Percentiles rank a stretch among this genome's conserved stretches.
Evolutionary conservation across 2,329 filamentous ascomycete genomes (phyloP).

Genomic region (Cadophora malorum): DNA sequence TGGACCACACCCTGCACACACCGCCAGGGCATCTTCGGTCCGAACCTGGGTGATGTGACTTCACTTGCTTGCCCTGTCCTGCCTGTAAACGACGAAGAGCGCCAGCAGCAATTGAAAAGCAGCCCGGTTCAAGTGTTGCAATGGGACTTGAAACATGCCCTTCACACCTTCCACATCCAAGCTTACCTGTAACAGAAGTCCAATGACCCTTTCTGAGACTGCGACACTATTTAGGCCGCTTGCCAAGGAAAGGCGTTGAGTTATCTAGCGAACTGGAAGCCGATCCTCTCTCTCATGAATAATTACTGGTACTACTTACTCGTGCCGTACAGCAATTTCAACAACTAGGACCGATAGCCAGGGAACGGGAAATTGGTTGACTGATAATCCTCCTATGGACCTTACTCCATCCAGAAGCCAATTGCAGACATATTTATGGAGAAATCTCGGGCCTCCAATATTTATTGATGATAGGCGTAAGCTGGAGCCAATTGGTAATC

Average conservation of each 20-base stretch:
- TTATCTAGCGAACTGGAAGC: not conserved
- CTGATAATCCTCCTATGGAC: constrained; percentile 6
- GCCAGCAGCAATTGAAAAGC: not conserved
- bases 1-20: constrained; percentile 19
- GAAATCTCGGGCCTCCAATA: not conserved
- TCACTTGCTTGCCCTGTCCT: not conserved
- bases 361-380: constrained; percentile 12
- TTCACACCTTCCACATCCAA: not conserved
- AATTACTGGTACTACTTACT: constrained; percentile 18
- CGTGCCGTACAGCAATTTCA: constrained; percentile 1
- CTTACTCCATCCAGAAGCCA: not conserved
- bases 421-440: constrained; percentile 4
- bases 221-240: not conserved
- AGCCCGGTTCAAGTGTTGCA: not conserved
- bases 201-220: not conserved
- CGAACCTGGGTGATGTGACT: constrained; percentile 1
- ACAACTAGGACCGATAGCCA: constrained; percentile 7
- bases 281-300: not conserved
- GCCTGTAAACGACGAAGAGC: not conserved
- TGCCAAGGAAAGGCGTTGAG: not conserved
- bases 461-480: constrained; percentile 10
- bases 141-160: constrained; percentile 5
- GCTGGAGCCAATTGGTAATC: not conserved
- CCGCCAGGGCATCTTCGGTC: constrained; percentile 17
- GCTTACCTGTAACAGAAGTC: not conserved